phyloP scores from a whole-genome alignment of 2,329 filamentous ascomycete species.

The Claviceps digitariae region DNA sequence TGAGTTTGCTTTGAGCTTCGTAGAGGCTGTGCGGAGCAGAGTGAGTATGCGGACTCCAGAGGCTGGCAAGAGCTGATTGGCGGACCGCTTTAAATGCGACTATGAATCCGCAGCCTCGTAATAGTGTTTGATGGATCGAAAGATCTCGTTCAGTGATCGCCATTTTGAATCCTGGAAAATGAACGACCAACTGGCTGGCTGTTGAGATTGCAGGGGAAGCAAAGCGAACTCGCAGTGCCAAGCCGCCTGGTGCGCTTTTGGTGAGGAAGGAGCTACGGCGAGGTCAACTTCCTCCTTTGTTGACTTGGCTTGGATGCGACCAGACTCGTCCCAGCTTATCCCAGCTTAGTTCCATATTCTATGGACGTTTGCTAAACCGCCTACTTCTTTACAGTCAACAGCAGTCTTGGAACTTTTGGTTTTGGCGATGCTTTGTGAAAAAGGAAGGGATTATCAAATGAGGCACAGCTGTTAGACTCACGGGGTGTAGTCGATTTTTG shows the following conservation, averaged over 20 bases:
- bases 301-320: neutral
- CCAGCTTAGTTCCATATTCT: neutral
- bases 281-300: neutral
- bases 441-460: no score
- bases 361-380: no score
- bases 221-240: neutral
- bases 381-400: neutral
- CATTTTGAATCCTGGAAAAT: no score
- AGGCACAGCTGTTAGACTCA: neutral
- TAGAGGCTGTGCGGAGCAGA: neutral
- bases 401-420: neutral
- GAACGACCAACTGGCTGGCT: neutral
- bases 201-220: neutral
- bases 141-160: no score
- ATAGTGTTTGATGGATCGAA: no score
- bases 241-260: neutral
- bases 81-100: neutral
- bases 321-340: no score
- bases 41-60: neutral
- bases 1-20: no score
- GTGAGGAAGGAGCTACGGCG: slow-evolving; percentile 1
- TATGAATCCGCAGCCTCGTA: no score
- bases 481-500: neutral
- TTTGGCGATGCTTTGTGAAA: no score
- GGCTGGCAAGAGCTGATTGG: neutral